These are phyloP conservation scores for Xerocomus potaroensis DNA, from an alignment of 768 basidiomycete genomes.

Conservation along the genomic window DNA sequence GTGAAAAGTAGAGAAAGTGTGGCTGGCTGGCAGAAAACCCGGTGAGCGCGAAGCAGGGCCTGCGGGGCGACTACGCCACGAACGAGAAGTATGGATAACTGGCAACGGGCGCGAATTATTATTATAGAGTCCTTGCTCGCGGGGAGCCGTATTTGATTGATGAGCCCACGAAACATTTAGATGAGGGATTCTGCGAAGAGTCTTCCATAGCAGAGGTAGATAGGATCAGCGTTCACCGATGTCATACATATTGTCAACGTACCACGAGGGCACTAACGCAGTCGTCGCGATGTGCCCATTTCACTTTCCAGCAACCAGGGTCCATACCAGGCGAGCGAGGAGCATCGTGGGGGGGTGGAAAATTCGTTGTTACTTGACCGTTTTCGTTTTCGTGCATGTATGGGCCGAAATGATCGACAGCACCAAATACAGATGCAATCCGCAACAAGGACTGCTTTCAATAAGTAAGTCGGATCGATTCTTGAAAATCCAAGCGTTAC, in stretches of 20 bases:
- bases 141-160: slow-evolving; percentile 36
- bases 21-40: slow-evolving; percentile 16
- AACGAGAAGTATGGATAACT: slow-evolving; percentile 5
- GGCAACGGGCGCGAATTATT: slow-evolving; percentile 10
- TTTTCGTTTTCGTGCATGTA: slow-evolving; percentile 22
- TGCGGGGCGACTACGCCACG: slow-evolving; percentile 18
- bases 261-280: slow-evolving; percentile 72
- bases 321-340: slow-evolving; percentile 57
- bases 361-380: slow-evolving; percentile 13
- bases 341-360: slow-evolving; percentile 53
- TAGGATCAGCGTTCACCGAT: slow-evolving; percentile 1
- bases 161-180: slow-evolving; percentile 80
- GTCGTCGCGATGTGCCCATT: slow-evolving; percentile 75
- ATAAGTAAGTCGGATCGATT: slow-evolving; percentile 5
- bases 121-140: slow-evolving; percentile 15
- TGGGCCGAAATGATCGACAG: slow-evolving; percentile 51
- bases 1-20: slow-evolving; percentile 12
- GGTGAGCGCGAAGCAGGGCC: slow-evolving; percentile 9
- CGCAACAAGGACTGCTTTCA: slow-evolving; percentile 43
- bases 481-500: slow-evolving; percentile 32
- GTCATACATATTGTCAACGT: slow-evolving; percentile 13
- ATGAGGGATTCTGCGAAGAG: slow-evolving; percentile 65
- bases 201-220: slow-evolving; percentile 36
- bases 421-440: slow-evolving; percentile 59
- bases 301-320: slow-evolving; percentile 64